Base-by-base conservation (phyloP, 2,329 filamentous ascomycete species). In the Exophiala sp. region DNA sequence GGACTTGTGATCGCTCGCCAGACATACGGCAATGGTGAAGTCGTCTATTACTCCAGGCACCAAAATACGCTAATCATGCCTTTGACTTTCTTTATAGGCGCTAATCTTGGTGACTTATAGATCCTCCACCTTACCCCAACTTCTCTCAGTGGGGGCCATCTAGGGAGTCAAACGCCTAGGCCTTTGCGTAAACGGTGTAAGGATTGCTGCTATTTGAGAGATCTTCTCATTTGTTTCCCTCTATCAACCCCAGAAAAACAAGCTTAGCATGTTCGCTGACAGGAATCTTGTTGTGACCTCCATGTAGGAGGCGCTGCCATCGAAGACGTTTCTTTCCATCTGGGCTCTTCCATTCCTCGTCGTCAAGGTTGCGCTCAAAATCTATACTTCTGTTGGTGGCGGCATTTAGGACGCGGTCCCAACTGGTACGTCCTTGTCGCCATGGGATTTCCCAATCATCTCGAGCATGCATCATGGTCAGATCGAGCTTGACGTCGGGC, bases 391-490 rank as follows among this genome's bases (percentile, higher is more conserved):
- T 50, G 3, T 45, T 49, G 10, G 69, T 67, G 4, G 60, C 62
- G 7, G 47, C 52, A 9, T 58, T 39, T 34, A 64, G 33, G 9
- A 71, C 70, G 40, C 68, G 65, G 14, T 65, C 61, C 71, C 72
- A 76, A 16, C 71, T 69, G 7, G 63, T 64, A 24, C 66, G 66
- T 3, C 72, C 73, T 59, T 76, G 71, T 16, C 65, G 78, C 73
- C 83, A 92, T 0, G 88, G 85, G 55, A 97, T 96, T 63, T 96
- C 89, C 54, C 75, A 74, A 67, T 97, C 92, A 65, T 96, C 83
- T 50, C 80, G 79, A 12, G 91, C 88, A 64, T 96, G 92, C 2
- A 97, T 73, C 39, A 96, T 74, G 40, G 81, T 84, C 16, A 96
- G 72, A 18, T 85, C 78, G 8, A 94, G 59, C 59, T 65, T 64